Evolutionary conservation across 768 basidiomycete genomes (phyloP), one percentile per base, ranked within the genome.

Genomic region (Amanita exitialis): DNA sequence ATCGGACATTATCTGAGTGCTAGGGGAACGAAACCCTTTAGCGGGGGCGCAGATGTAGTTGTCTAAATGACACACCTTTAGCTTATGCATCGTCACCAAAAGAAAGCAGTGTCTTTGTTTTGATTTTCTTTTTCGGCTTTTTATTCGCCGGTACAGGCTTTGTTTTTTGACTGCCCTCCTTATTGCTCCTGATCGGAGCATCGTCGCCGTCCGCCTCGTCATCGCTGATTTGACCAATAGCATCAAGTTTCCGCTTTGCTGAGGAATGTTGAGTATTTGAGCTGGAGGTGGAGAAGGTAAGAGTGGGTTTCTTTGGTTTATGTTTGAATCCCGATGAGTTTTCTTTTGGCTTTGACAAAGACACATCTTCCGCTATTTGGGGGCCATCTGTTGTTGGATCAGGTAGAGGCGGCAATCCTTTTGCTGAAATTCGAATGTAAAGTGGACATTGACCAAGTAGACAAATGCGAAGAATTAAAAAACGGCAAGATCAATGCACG

Each of bases 331-430:
- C 23, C 50, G 44, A 46, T 32, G 44, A 21, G 38, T 8, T 39
- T 39, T 46, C 56, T 49, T 65, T 62, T 21, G 55, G 50, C 34
- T 64, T 63, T n/a, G 63, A 47, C 20, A 51, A 57, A 20, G 53
- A 37, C 16, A 54, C 60, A 39, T 54, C 51, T 10, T 53, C 36
- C 39, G 53, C 48, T 49, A 52, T 38, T 37, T 16, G 0, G 7
- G 20, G 56, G 9, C 13, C 7, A 47, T 42, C 58, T 18, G 63
- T 61, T 16, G 15, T 16, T 18, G 68, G 62, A 4, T 74, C 69
- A 42, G 74, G 69, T 0, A 85, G 67, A 13, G 78, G 76, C 13
- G 77, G 66, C 0, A 86, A 67, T 0, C 84, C 85, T 56, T 77
- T 81, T 44, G 78, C 85, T 87, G 39, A 27, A 39, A 28, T 53